phyloP scores from a whole-genome alignment of 176 grass and related monocot genomes.

The Microstegium vimineum region DNA sequence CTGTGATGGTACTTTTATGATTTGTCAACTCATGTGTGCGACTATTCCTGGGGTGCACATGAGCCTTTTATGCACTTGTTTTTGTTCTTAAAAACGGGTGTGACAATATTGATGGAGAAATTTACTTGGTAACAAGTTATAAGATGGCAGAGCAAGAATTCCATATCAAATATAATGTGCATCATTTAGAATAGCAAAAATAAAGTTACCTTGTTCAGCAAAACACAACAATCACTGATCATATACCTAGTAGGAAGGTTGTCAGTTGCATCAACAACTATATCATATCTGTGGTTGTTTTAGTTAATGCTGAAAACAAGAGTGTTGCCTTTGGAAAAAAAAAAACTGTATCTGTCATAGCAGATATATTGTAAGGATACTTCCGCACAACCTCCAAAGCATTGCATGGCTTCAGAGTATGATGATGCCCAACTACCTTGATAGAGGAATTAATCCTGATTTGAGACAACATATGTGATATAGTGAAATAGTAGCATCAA shows the following conservation, averaged over 20 bases:
- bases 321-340: not conserved
- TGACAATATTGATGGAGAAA: not conserved
- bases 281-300: constrained; percentile 68
- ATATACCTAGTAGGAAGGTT: constrained; percentile 93
- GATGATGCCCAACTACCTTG: constrained; percentile 66
- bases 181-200: not conserved
- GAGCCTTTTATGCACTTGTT: too few relatives aligned
- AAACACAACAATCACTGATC: constrained; percentile 94
- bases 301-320: constrained; percentile 58
- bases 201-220: constrained; percentile 71
- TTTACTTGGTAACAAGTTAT: not conserved
- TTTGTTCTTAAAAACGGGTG: too few relatives aligned
- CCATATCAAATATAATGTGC: not conserved
- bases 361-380: constrained; percentile 65
- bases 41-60: too few relatives aligned
- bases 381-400: constrained; percentile 68
- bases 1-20: too few relatives aligned
- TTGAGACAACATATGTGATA: constrained; percentile 26
- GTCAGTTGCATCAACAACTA: constrained; percentile 93
- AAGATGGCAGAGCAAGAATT: not conserved
- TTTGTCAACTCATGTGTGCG: too few relatives aligned
- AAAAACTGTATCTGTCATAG: not conserved
- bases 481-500: constrained; percentile 8
- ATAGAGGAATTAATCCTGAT: constrained; percentile 93
- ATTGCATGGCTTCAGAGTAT: constrained; percentile 69